Base-by-base conservation (phyloP, 805 yeast species). In the Ogataea thermomethanolica region DNA sequence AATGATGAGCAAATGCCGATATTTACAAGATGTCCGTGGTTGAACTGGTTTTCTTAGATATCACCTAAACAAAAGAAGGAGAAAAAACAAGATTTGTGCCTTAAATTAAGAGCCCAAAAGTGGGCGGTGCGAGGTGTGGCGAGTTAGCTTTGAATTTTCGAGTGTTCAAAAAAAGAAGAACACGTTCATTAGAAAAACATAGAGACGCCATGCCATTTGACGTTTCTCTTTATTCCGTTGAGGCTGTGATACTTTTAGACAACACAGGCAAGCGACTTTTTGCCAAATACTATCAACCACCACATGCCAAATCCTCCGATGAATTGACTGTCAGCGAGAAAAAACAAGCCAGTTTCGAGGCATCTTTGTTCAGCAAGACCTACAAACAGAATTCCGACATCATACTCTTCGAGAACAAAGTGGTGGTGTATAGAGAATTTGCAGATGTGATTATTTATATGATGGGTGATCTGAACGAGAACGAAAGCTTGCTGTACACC, bases 401-500 rank as follows among this genome's bases (percentile, higher is more conserved):
- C 40, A 65, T 88, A 46, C 70, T 93, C 32, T 83, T 79, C 57
- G 95, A 89, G 55, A 78, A 78, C 58, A 83, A 81, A 50, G 70
- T 88, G 45, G 80, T 90, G 28, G 82, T 88, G n/a, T 93, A 89
- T 67, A 89, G 86, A 63, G 95, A 89, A 62, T 69, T 76, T 44
- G 73, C 86, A 39, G 98, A 93, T 59, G 74, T 83, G 30, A 64
- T 84, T 20, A 61, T 93, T 40, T 79, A 83, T 51, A 59, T 90
- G 34, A 76, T 88, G 39, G 91, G 91, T 26, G 76, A 76, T 24
- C 60, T 84, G 41, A 81, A 83, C 46, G 98, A 91, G 65, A 93
- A 89, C 62, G 99, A 93, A 66, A 67, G 81, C 23, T 69, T 89
- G 65, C 67, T 91, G 29, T 87, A 74, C 65, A 81, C 82, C 34